phyloP scores from a whole-genome alignment of 2,329 filamentous ascomycete species.

The Diplocarpon rosae region DNA sequence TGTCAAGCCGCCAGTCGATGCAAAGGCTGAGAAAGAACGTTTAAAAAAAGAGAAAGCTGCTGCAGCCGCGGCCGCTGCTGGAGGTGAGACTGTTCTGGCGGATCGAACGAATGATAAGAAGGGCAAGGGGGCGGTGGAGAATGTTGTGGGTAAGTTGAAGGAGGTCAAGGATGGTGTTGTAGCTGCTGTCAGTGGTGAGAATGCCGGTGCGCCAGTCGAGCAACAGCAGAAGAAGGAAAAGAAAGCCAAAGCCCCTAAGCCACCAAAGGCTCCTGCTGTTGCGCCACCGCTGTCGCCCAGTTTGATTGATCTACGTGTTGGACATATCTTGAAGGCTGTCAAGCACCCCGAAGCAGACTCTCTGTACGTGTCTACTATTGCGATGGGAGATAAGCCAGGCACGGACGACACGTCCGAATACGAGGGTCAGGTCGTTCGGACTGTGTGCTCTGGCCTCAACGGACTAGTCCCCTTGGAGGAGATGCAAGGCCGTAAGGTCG shows the following conservation, averaged over 20 bases:
- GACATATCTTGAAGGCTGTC: conserved; percentile 92
- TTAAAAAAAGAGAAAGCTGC: conserved; percentile 92
- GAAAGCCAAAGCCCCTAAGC: conserved; percentile 79
- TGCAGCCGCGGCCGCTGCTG: conserved; percentile 43
- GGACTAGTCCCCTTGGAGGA: conserved; percentile 85
- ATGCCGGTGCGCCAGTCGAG: conserved; percentile 4
- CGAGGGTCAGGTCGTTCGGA: conserved; percentile 84
- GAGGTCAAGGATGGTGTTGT: conserved; percentile 28
- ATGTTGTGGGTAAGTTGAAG: conserved; percentile 36
- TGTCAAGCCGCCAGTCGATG: conserved; percentile 78
- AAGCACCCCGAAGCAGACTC: conserved; percentile 96
- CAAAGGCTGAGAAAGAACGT: conserved; percentile 91
- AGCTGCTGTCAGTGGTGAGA: conserved; percentile 28
- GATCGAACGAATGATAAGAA: conserved; percentile 49
- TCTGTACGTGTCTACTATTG: conserved; percentile 89
- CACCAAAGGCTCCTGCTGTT: conserved; percentile 52
- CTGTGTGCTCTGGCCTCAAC: conserved; percentile 93
- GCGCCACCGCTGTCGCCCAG: conserved; percentile 70
- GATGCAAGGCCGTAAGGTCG: conserved; percentile 93
- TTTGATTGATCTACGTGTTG: conserved; percentile 89
- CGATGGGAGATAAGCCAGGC: conserved; percentile 78
- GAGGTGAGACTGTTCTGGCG: conserved; percentile 38
- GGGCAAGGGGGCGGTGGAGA: conserved; percentile 37
- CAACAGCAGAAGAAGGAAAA: conserved; percentile 66
- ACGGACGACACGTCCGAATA: conserved; percentile 83